Evolutionary conservation across 148 eudicot species (phyloP).

Genomic region (Amaranthus palmeri): DNA sequence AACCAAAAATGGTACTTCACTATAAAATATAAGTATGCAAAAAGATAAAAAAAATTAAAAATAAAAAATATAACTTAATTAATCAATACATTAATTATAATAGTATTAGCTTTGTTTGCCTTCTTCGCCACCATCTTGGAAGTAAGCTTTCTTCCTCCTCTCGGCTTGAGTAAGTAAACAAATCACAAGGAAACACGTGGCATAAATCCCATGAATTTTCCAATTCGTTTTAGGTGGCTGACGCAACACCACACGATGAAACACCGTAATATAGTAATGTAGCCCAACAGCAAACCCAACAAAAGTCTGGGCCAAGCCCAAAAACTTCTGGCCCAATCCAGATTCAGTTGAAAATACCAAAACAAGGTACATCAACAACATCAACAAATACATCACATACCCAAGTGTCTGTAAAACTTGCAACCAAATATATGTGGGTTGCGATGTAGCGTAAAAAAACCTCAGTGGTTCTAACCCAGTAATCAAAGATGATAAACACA

Average conservation of each 20-base stretch:
- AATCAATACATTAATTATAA: background rate
- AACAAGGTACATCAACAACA: slow-evolving; percentile 62
- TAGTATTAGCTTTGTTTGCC: slow-evolving; percentile 53
- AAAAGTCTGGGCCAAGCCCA: slow-evolving; percentile 72
- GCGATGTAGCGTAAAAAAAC: slow-evolving; percentile 83
- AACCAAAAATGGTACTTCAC: background rate
- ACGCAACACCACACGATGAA: slow-evolving; percentile 67
- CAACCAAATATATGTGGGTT: slow-evolving; percentile 57
- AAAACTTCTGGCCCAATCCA: slow-evolving; percentile 49
- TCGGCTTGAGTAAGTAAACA: slow-evolving; percentile 66
- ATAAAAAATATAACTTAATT: background rate
- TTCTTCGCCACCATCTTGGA: slow-evolving; percentile 66
- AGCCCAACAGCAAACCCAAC: slow-evolving; percentile 90
- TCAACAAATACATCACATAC: slow-evolving; percentile 60
- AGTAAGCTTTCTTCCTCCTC: slow-evolving; percentile 78
- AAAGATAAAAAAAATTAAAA: slow-evolving; percentile 5
- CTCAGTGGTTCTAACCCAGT: slow-evolving; percentile 81
- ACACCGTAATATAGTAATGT: slow-evolving; percentile 85
- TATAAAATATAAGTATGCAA: background rate
- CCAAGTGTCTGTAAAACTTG: slow-evolving; percentile 77
- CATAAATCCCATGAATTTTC: slow-evolving; percentile 79
- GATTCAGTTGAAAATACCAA: slow-evolving; percentile 70
- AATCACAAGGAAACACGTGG: slow-evolving; percentile 81
- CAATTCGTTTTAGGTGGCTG: slow-evolving; percentile 85
- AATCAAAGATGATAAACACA: slow-evolving; percentile 51